These are phyloP conservation scores for Warburgia ugandensis DNA, from an alignment of 164 flowering plant species.

Conservation along the genomic window DNA sequence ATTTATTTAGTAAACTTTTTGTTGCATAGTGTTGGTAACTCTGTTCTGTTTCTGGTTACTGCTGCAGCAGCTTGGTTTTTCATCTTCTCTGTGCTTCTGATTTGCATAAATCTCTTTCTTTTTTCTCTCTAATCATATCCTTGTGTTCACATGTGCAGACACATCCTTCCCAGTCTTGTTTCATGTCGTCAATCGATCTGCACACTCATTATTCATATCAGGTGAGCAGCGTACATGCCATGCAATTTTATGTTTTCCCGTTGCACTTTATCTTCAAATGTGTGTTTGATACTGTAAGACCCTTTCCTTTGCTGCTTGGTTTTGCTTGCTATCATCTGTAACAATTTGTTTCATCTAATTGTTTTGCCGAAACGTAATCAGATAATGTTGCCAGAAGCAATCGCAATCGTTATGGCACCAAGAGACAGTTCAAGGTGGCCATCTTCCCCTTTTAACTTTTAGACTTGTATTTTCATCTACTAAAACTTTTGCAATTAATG, in stretches of 20 bases:
- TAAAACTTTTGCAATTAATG: not conserved
- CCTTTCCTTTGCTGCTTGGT: too few species aligned
- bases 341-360: not conserved
- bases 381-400: constrained; percentile 96
- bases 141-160: constrained; percentile 46
- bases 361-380: constrained; percentile 15
- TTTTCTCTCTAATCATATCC: not conserved
- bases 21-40: too few species aligned
- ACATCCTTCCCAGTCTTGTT: constrained; percentile 96
- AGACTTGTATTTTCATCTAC: not conserved
- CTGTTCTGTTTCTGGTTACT: too few species aligned
- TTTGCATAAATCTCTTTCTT: not conserved
- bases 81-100: not conserved
- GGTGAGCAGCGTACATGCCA: too few species aligned
- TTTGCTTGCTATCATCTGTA: too few species aligned
- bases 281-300: too few species aligned
- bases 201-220: constrained; percentile 98
- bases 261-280: too few species aligned
- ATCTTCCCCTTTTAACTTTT: too few species aligned
- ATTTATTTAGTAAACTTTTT: too few species aligned
- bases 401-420: constrained; percentile 99
- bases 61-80: not conserved
- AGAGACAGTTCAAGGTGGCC: constrained; percentile 54
- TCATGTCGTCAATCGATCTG: constrained; percentile 93
- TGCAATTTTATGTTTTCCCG: too few species aligned